phyloP scores from a whole-genome alignment of 2,329 filamentous ascomycete genomes.

The Coniochaeta ligniaria region DNA sequence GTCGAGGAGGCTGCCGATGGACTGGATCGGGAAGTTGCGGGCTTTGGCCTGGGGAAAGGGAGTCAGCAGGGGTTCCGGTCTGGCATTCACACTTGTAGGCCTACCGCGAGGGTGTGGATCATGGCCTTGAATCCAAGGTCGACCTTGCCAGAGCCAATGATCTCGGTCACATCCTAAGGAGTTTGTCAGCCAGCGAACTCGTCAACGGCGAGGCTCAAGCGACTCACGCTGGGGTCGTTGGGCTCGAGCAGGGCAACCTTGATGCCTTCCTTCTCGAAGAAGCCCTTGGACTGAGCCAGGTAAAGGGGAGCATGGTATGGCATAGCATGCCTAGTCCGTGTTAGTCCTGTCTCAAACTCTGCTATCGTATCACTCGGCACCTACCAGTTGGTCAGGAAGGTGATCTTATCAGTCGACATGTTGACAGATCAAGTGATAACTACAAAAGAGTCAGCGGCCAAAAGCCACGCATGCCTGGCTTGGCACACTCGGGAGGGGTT shows the following conservation, averaged over 20 bases:
- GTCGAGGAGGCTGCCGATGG: constrained; percentile 68
- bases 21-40: constrained; percentile 64
- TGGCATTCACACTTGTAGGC: background rate
- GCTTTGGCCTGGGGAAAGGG: constrained; percentile 54
- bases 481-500: constrained; percentile 22
- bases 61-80: background rate
- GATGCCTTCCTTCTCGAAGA: constrained; percentile 68
- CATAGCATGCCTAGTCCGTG: constrained; percentile 60
- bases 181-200: constrained; percentile 4
- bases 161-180: constrained; percentile 66
- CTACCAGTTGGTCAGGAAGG: constrained; percentile 79
- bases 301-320: constrained; percentile 75
- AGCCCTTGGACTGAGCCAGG: constrained; percentile 69
- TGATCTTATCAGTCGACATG: constrained; percentile 81
- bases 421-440: constrained; percentile 30
- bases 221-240: constrained; percentile 63
- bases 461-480: no score
- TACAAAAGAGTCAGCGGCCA: no score
- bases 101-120: constrained; percentile 71
- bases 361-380: constrained; percentile 6
- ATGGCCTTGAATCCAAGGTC: constrained; percentile 79
- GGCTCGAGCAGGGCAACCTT: constrained; percentile 73
- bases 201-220: background rate
- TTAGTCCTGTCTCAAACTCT: background rate
- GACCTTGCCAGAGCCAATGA: constrained; percentile 69